Evolutionary conservation across 768 basidiomycete genomes (phyloP), one percentile per base, ranked within the genome.

Genomic region (Cystofilobasidium ferigula): DNA sequence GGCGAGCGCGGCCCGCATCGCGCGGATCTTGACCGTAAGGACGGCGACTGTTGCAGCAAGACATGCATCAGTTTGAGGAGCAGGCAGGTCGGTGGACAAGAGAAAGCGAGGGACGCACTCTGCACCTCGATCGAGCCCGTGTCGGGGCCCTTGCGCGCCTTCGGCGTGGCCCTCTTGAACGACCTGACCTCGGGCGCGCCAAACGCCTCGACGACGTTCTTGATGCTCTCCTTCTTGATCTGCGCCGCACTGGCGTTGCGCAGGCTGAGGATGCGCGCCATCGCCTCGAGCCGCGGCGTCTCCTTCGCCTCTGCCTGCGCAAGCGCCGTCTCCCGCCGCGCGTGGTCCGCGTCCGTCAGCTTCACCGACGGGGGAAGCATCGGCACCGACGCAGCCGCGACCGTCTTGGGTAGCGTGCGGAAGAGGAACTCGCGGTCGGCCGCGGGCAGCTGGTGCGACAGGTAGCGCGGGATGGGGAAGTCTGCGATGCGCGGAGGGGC

Each of bases 71-170:
- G 40, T 8, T 28, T 30, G 34, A 45, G 18, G 48, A 22, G 1
- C 40, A 43, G 35, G 4, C 1, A 63, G 24, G 28, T 13, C 20
- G 28, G 28, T 0, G 56, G 4, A 38, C 43, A 53, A 28, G 13
- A 8, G 0, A 47, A 53, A 36, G 18, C 22, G 43, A n/a, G 20
- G 20, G 40, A 62, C 67, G 30, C 24, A 68, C 67, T 57, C 35
- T 68, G 67, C 24, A 68, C 67, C 42, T 68, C 67, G 7, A 61
- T 54, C 9, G 43, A 40, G 35, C 67, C 67, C 6, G 61, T 48
- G 35, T 68, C 67, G 34, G 67, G 61, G 0, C 67, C 67, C 38
- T 58, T 58, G 16, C 58, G 43, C 16, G 0, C 22, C 53, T 43
- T 61, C 1, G 35, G 32, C 26, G 32, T 36, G 4, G 16, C 16